Evolutionary conservation across 129 eudicot species (phyloP).

Genomic region (Cynara cardunculus): DNA sequence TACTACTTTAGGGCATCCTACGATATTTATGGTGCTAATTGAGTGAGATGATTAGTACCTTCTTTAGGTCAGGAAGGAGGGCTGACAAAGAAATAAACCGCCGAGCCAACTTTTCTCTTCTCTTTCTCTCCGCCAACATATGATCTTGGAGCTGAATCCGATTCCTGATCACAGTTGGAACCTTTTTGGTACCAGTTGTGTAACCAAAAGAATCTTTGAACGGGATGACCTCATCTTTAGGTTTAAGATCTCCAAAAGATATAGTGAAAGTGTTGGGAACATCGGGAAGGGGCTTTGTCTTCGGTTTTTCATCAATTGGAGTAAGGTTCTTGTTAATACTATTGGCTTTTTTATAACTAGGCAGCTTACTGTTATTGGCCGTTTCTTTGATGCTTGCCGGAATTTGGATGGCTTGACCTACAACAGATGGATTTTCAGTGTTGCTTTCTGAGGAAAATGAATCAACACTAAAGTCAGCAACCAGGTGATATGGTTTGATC

Average conservation of each 20-base stretch:
- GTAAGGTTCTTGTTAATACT: constrained; percentile 1
- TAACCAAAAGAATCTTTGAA: constrained; percentile 1
- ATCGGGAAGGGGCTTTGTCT: not conserved
- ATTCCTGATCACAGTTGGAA: constrained; percentile 12
- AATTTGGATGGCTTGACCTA: constrained; percentile 1
- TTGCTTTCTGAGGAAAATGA: constrained; percentile 7
- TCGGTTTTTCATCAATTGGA: not conserved
- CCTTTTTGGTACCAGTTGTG: not conserved
- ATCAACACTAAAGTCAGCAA: constrained; percentile 14
- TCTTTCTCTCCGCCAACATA: constrained; percentile 53
- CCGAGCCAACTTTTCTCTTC: constrained; percentile 46
- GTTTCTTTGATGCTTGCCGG: constrained; percentile 1
- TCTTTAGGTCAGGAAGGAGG: constrained; percentile 48
- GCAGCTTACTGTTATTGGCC: not conserved
- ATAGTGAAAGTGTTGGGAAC: constrained; percentile 18
- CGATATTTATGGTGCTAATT: not conserved
- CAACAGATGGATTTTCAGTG: constrained; percentile 1
- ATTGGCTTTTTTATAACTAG: not conserved
- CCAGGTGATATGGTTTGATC: constrained; percentile 17
- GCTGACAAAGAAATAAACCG: constrained; percentile 38
- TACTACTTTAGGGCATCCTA: not conserved
- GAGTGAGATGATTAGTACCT: constrained; percentile 17
- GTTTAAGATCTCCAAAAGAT: constrained; percentile 18
- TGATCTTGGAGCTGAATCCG: constrained; percentile 46
- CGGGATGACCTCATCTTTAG: constrained; percentile 5